phyloP scores from a whole-genome alignment of 2,329 filamentous ascomycete species.

The Cladophialophora psammophila region DNA sequence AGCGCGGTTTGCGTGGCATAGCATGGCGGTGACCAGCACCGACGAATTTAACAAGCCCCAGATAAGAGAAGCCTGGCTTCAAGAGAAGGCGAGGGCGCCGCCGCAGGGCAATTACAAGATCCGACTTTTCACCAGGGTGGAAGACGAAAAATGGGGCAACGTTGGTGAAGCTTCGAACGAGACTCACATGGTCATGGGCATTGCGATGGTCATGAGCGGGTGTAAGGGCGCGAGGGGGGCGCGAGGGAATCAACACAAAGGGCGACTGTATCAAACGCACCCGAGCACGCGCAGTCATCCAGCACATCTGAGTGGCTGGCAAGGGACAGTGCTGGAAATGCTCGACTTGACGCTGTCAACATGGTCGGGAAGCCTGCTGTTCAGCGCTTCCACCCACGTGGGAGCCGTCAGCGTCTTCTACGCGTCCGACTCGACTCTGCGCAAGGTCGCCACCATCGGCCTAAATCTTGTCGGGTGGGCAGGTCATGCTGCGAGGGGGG shows the following conservation, averaged over 20 bases:
- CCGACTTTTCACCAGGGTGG: conserved; percentile 7
- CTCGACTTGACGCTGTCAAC: not conserved
- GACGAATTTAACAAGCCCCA: conserved; percentile 8
- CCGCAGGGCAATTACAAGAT: not conserved
- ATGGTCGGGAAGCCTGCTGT: conserved; percentile 3
- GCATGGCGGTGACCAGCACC: conserved; percentile 8
- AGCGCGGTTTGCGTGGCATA: not conserved
- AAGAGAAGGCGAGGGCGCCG: not conserved
- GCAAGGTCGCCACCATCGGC: conserved; percentile 24
- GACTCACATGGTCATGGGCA: conserved; percentile 24
- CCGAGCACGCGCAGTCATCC: conserved; percentile 25
- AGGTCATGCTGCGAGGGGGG: not conserved
- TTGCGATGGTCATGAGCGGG: conserved; percentile 2
- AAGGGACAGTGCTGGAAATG: conserved; percentile 6
- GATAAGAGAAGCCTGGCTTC: conserved; percentile 9
- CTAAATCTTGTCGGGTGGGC: conserved; percentile 8
- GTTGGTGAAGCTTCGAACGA: conserved; percentile 5
- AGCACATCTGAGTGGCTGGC: conserved; percentile 19
- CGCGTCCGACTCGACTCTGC: conserved; percentile 23
- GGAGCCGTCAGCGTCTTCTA: conserved; percentile 25
- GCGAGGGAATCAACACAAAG: conserved; percentile 12
- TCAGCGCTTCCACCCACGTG: conserved; percentile 28
- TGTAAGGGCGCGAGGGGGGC: not conserved
- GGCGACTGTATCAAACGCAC: conserved; percentile 25
- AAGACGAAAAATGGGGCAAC: conserved; percentile 10